Evolutionary conservation across 2,329 filamentous ascomycete genomes (phyloP), one percentile per base, ranked within the genome.

Genomic region (Elsinoe ampelina): DNA sequence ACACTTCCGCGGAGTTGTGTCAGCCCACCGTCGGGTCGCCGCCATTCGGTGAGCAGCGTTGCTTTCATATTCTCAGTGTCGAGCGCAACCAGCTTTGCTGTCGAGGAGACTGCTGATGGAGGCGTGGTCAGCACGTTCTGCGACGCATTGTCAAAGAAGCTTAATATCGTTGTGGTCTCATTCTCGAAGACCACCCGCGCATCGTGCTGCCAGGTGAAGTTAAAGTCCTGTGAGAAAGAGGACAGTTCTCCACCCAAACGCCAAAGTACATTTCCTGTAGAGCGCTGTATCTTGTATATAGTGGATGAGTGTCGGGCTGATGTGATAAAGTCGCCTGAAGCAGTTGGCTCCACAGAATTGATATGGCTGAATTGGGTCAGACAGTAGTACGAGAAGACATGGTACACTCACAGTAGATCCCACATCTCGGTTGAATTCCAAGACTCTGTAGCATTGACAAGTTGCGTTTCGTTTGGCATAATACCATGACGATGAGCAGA

Each of bases 321-420:
- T 12, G 73, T 60, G 19, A 73, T 41, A 43, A 69, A 73, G 56
- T 74, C 68, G 3, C 71, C 71, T 10, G 65, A 60, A 3, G 57
- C 59, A 47, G 70, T 70, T 55, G 68, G 71, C 55, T 72, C 71
- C 26, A 73, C 63, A 2, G 70, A 66, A 57, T 73, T 74, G 50
- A 70, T 63, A 47, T 74, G 72, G 15, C 48, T 54, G 26, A 7
- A 6, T 3, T 26, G 6, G 22, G 22, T 26, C 6, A 26, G 22
- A 3, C 3, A 26, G 3, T n/a, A n/a, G n/a, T n/a, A n/a, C n/a
- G n/a, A n/a, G n/a, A n/a, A n/a, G n/a, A n/a, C n/a, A n/a, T n/a
- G n/a, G n/a, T n/a, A n/a, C n/a, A 36, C 48, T 15, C 7, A 54
- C 48, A 38, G 17, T 3, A 36, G 11, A 20, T 54, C 48, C 48